Evolutionary conservation across 768 basidiomycete species (phyloP), one percentile per base, ranked within the genome.

Genomic region (Tremella fuciformis): DNA sequence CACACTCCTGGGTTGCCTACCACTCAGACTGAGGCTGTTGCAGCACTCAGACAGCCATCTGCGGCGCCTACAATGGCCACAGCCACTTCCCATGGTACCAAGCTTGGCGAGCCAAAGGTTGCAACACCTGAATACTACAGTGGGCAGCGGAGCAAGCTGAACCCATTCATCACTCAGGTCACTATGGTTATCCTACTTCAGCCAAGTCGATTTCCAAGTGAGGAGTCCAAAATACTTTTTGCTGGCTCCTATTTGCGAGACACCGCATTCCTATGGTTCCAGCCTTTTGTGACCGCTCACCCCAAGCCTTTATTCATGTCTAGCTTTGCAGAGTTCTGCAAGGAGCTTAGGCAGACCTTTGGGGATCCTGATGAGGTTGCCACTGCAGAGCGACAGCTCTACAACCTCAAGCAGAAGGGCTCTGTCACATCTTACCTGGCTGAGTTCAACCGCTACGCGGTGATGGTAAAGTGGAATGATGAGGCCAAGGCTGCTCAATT

Each of bases 401-500:
- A 52, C 48, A 37, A 48, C n/a, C 41, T 62, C 8, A 13, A 37
- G n/a, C 60, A 62, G 34, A 42, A 34, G 26, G 58, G 57, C 13
- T 62, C 60, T 4, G 60, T 42, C 13, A 16, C 58, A 6, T 8
- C 57, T 38, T 62, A 62, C 42, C 4, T 57, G 8, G 56, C 59
- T 13, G 55, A 61, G 11, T 61, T 61, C 44, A 34, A 29, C 34
- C 24, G 56, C 8, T 57, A 38, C 29, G 44, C 59, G 11, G 49
- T 38, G 16, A 13, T 49, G 13, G 8, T 61, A 11, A 44, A 57
- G 40, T 64, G 65, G 61, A 53, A 59, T 44, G 51, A 63, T 34
- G 29, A 53, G 19, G 61, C 61, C 11, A 54, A 56, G 24, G 44
- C 50, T 25, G 63, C 63, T n/a, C 63, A 61, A 50, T 64, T 60